These are phyloP conservation scores for Aspergillus leporis DNA, from an alignment of 495 filamentous ascomycete genomes.

Conservation along the genomic window DNA sequence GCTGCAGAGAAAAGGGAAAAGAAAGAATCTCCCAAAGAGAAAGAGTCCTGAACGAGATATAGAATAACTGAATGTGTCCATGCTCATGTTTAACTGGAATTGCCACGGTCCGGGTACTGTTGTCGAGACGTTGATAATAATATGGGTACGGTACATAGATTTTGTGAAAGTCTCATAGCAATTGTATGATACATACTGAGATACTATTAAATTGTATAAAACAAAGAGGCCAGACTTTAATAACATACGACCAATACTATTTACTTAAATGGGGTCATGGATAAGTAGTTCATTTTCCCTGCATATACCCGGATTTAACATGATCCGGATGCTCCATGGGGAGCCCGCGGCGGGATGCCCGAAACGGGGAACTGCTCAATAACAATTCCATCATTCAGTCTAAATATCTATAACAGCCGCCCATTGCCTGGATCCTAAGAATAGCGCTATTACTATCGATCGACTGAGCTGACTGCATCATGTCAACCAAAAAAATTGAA, in stretches of 20 bases:
- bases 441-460: background rate
- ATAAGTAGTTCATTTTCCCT: background rate
- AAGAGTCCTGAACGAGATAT: slow-evolving; percentile 24
- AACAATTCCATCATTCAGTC: background rate
- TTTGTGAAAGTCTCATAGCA: background rate
- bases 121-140: background rate
- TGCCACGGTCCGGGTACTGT: background rate
- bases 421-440: slow-evolving; percentile 16
- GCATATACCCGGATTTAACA: slow-evolving; percentile 23
- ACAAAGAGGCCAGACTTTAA: too few relatives aligned
- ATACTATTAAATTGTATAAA: background rate
- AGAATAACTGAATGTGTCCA: background rate
- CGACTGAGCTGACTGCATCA: slow-evolving; percentile 35
- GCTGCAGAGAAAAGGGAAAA: slow-evolving; percentile 26
- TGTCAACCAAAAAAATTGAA: slow-evolving; percentile 82
- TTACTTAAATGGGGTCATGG: too few relatives aligned
- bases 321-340: slow-evolving; percentile 24
- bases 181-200: background rate
- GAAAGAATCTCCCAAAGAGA: slow-evolving; percentile 23
- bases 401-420: slow-evolving; percentile 3
- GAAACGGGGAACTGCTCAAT: slow-evolving; percentile 12
- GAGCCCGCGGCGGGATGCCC: slow-evolving; percentile 22
- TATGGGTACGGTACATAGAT: background rate
- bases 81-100: background rate
- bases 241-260: too few relatives aligned